Evolutionary conservation across 108 stramenopile genomes (phyloP).

Genomic region (Cyclotella sp.): DNA sequence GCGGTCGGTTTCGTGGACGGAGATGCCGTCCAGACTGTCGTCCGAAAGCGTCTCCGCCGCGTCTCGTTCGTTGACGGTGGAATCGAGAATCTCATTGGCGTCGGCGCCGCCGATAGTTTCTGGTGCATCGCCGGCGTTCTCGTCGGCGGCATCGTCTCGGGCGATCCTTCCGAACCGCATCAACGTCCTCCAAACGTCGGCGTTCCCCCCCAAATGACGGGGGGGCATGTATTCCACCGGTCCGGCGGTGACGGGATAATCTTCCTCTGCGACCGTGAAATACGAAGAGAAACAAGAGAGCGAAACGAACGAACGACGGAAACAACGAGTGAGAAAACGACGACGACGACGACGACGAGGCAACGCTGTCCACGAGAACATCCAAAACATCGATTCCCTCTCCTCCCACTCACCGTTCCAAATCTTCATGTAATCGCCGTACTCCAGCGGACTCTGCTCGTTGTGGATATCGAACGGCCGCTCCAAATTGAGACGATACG

Average conservation of each 20-base stretch:
- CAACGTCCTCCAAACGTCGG: conserved; percentile 28
- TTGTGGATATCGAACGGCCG: conserved; percentile 45
- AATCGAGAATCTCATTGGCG: conserved; percentile 2
- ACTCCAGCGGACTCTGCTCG: conserved; percentile 47
- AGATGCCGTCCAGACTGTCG: background rate
- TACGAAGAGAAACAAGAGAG: too few relatives aligned
- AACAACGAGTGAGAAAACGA: too few relatives aligned
- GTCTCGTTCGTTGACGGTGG: background rate
- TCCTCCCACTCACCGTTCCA: conserved; percentile 18
- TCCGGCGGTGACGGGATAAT: conserved; percentile 14
- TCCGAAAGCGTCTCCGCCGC: background rate
- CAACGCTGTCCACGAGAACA: too few relatives aligned
- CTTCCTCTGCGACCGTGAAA: conserved; percentile 1
- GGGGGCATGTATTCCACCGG: conserved; percentile 51
- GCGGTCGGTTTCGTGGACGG: background rate
- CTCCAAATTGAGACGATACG: conserved; percentile 45
- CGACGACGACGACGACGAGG: too few relatives aligned
- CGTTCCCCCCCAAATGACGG: conserved; percentile 45
- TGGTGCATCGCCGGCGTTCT: background rate
- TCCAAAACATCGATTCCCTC: background rate
- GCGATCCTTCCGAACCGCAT: conserved; percentile 3
- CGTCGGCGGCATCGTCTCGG: background rate
- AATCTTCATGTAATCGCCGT: conserved; percentile 49
- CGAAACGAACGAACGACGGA: too few relatives aligned
- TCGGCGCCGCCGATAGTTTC: background rate